These are phyloP conservation scores for Nepenthes mirabilis DNA, from an alignment of 148 eudicot species.

Conservation along the genomic window DNA sequence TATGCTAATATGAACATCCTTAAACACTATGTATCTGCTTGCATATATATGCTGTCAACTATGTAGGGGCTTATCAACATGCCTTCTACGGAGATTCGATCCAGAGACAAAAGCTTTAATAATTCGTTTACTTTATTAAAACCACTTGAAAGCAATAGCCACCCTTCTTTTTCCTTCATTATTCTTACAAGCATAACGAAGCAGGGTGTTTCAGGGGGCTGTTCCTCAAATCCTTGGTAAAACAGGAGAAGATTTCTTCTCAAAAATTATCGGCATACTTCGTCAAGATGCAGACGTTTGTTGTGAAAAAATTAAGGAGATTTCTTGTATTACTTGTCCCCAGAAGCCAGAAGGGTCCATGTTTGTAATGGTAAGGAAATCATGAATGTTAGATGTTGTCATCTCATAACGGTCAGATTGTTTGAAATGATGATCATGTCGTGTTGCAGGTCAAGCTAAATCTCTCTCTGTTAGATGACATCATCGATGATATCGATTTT, in stretches of 20 bases:
- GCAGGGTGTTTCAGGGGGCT: constrained; percentile 29
- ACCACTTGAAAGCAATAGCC: background rate
- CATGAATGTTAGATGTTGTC: too few species aligned
- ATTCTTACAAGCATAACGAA: too few species aligned
- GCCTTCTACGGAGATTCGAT: too few species aligned
- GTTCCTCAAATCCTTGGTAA: constrained; percentile 29
- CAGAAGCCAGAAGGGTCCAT: constrained; percentile 53
- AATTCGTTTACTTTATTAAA: background rate
- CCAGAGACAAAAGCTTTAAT: too few species aligned
- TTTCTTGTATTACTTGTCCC: constrained; percentile 47
- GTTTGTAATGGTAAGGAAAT: constrained; percentile 35
- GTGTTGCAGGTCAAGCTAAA: constrained; percentile 46
- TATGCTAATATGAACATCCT: too few species aligned
- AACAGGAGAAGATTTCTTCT: constrained; percentile 39
- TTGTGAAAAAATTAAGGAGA: constrained; percentile 27
- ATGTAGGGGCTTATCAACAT: too few species aligned
- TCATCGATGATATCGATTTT: constrained; percentile 48
- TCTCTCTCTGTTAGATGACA: constrained; percentile 30
- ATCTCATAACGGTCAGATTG: background rate
- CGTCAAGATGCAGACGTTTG: constrained; percentile 28
- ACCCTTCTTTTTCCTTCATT: background rate
- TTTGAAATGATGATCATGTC: background rate
- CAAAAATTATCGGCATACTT: constrained; percentile 18
- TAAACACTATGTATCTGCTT: too few species aligned
- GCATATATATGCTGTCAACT: too few species aligned